Evolutionary conservation across 331 rosid species (phyloP), one percentile per base, ranked within the genome.

Genomic region (Acacia pycnantha): DNA sequence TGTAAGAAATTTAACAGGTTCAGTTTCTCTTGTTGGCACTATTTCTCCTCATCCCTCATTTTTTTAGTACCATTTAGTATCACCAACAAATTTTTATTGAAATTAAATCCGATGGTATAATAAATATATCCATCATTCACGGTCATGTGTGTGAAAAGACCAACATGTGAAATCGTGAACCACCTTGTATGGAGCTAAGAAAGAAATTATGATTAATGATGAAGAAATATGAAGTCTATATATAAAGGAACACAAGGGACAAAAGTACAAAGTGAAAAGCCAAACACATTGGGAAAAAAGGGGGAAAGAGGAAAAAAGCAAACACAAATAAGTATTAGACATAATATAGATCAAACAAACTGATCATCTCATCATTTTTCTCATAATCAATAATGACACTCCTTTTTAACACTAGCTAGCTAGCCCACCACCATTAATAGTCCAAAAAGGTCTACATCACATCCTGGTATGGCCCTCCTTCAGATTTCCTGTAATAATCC

Each of bases 391-490:
- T 14, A 27, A 64, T 14, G 21, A 6, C n/a, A 21, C 11, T 22
- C 33, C 10, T 59, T 59, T 59, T 48, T 48, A 4, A 19, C 53
- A 5, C 53, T 48, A 43, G 46, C 19, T 37, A 37, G 41, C 41
- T 37, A 37, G 2, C 2, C 65, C 91, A 31, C 64, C 31, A 4
- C 11, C 56, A 59, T 12, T 31, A 61, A 92, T 88, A 93, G 87
- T 92, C 97, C 87, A 96, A 83, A 89, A 85, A 94, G 50, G 92
- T 88, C 79, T 90, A 97, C 98, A 96, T 96, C 48, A 94, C 95
- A 86, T 96, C 99, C 44, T 91, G 51, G 88, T 90, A 94, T 91
- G 90, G 86, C 12, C 91, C 94, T n/a, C 89, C 90, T 81, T 89
- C 99, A 6, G 98, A 86, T 77, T 88, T 91, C 83, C 90, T 82